Evolutionary conservation across 2,329 filamentous ascomycete species (phyloP).

Genomic region (Hypomyces rosellus): DNA sequence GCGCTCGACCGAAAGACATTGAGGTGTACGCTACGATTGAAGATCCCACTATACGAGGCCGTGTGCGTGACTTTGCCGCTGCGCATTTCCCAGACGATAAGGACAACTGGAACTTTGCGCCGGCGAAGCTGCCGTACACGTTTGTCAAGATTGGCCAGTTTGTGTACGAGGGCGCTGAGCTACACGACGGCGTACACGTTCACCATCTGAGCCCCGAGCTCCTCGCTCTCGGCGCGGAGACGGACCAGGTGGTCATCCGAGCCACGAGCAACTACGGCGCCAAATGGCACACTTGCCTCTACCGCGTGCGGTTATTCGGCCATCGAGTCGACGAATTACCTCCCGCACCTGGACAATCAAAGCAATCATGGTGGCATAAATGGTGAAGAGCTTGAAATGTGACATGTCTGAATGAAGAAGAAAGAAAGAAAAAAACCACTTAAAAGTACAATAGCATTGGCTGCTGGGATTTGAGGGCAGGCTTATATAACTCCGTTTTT

Average conservation of each 20-base stretch:
- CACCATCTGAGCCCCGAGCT: slow-evolving; percentile 48
- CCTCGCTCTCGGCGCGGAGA: slow-evolving; percentile 38
- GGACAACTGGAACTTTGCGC: slow-evolving; percentile 23
- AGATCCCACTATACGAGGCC: slow-evolving; percentile 35
- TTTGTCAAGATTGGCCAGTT: slow-evolving; percentile 56
- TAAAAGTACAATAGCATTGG: too few relatives aligned
- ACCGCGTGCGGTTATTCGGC: slow-evolving; percentile 55
- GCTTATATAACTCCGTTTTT: background rate
- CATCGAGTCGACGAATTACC: slow-evolving; percentile 19
- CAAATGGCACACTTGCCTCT: slow-evolving; percentile 57
- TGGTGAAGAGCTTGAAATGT: background rate
- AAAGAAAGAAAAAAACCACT: background rate
- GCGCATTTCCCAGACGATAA: slow-evolving; percentile 32
- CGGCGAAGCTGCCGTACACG: slow-evolving; percentile 24
- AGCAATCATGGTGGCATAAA: background rate
- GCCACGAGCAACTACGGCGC: slow-evolving; percentile 54
- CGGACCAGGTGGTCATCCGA: slow-evolving; percentile 48
- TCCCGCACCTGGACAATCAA: slow-evolving; percentile 3
- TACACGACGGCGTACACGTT: slow-evolving; percentile 43
- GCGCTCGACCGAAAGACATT: slow-evolving; percentile 58
- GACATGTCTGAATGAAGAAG: slow-evolving; percentile 4
- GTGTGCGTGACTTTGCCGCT: slow-evolving; percentile 37
- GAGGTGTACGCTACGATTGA: slow-evolving; percentile 62
- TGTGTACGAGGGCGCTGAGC: slow-evolving; percentile 40
- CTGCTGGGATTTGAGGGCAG: background rate